Percentiles rank a stretch among this genome's conserved stretches.
phyloP scores from a whole-genome alignment of 306 rosid genomes.

The Prunus dulcis region DNA sequence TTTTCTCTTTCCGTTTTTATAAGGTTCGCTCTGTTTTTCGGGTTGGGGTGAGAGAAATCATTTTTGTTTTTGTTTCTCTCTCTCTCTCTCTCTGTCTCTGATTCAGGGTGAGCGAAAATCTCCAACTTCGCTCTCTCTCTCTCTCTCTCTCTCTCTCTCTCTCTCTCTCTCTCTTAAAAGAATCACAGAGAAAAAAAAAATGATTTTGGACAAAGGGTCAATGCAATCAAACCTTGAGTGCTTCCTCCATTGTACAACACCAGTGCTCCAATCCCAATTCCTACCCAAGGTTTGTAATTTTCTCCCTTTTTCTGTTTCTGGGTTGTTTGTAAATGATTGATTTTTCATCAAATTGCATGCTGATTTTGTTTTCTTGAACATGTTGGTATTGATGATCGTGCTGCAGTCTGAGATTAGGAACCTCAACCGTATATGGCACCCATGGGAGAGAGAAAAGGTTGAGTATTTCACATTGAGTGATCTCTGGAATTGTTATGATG shows the following conservation, averaged over 20 bases:
- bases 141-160: constrained; percentile 14
- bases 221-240: constrained; percentile 79
- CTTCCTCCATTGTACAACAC: constrained; percentile 77
- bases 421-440: constrained; percentile 85
- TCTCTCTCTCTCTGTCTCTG: not conserved
- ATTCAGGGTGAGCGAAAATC: constrained; percentile 19
- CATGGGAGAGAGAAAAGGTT: constrained; percentile 80
- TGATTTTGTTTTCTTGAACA: not conserved
- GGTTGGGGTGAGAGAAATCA: constrained; percentile 68
- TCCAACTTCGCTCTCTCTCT: not conserved
- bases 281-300: constrained; percentile 60
- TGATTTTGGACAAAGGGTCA: constrained; percentile 51
- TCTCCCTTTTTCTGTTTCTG: not conserved
- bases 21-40: constrained; percentile 20
- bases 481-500: constrained; percentile 80
- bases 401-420: constrained; percentile 68
- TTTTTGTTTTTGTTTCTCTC: not conserved
- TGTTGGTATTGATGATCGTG: not conserved
- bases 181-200: not conserved
- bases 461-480: constrained; percentile 79
- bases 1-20: constrained; percentile 14
- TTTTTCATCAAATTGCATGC: not conserved
- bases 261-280: constrained; percentile 62
- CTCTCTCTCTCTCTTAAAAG: not conserved
- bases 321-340: not conserved